These are phyloP conservation scores for Mortierella sp. DNA, from an alignment of 371 early-diverging fungal species.

Conservation along the genomic window DNA sequence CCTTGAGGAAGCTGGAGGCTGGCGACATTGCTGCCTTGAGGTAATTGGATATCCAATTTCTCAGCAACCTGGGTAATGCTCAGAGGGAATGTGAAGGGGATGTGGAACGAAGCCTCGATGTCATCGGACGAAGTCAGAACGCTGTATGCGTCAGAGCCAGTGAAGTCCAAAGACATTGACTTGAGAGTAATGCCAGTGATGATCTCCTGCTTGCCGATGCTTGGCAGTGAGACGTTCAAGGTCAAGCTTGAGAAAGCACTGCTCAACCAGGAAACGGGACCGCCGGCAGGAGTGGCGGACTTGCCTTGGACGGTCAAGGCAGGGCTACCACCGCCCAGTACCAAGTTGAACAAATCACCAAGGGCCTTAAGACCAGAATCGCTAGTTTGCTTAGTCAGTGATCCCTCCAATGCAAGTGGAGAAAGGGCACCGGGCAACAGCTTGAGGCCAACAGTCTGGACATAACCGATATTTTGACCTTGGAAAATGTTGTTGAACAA, in stretches of 20 bases:
- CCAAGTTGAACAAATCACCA: slow-evolving; percentile 64
- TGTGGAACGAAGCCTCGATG: slow-evolving; percentile 64
- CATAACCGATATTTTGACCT: slow-evolving; percentile 59
- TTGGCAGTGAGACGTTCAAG: slow-evolving; percentile 65
- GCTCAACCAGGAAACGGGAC: slow-evolving; percentile 68
- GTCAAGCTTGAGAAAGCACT: slow-evolving; percentile 65
- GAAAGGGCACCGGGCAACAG: slow-evolving; percentile 34
- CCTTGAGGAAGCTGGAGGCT: slow-evolving; percentile 61
- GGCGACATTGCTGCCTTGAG: slow-evolving; percentile 58
- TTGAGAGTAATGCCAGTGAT: slow-evolving; percentile 64
- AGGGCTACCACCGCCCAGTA: slow-evolving; percentile 59
- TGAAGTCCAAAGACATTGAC: slow-evolving; percentile 66
- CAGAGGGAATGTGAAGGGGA: slow-evolving; percentile 70
- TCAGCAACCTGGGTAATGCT: slow-evolving; percentile 61
- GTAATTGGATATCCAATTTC: slow-evolving; percentile 57
- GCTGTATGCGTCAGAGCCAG: slow-evolving; percentile 60
- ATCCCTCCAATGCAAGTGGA: slow-evolving; percentile 64
- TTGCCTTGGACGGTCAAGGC: slow-evolving; percentile 62
- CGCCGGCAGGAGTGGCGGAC: slow-evolving; percentile 64
- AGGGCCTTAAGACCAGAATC: slow-evolving; percentile 65
- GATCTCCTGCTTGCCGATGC: slow-evolving; percentile 59
- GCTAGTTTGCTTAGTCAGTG: slow-evolving; percentile 63
- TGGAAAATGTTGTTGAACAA: slow-evolving; percentile 61
- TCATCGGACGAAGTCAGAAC: slow-evolving; percentile 62
- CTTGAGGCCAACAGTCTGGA: slow-evolving; percentile 41